Percentiles rank a stretch among this genome's conserved stretches.
Evolutionary conservation across 805 yeast species (phyloP).

Genomic region (Suhomyces sp.): DNA sequence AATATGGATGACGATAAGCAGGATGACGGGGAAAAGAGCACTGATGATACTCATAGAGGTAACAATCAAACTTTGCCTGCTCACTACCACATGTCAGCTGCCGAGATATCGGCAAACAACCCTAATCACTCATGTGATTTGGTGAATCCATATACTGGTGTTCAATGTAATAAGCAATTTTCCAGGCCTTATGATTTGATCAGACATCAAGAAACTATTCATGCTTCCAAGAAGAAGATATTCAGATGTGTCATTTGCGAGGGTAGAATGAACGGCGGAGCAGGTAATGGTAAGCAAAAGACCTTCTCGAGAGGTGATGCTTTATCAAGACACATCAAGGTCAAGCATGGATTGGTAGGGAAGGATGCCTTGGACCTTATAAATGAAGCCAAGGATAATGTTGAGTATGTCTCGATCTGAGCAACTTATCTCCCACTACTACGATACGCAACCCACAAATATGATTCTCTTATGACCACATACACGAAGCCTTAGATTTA

Average conservation of each 20-base stretch:
- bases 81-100: constrained; percentile 21
- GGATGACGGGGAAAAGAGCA: constrained; percentile 5
- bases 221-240: constrained; percentile 44
- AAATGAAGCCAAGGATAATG: constrained; percentile 73
- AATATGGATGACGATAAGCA: constrained; percentile 5
- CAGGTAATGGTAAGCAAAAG: constrained; percentile 48
- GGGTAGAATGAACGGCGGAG: constrained; percentile 44
- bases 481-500: neutral
- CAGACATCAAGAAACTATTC: constrained; percentile 49
- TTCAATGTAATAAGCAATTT: constrained; percentile 71
- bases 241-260: constrained; percentile 47
- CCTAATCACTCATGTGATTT: constrained; percentile 57
- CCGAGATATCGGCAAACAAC: constrained; percentile 31
- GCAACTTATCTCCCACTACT: neutral
- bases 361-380: constrained; percentile 67
- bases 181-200: constrained; percentile 61
- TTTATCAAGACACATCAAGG: constrained; percentile 53
- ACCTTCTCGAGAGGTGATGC: constrained; percentile 49
- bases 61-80: neutral
- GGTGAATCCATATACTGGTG: constrained; percentile 57
- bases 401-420: constrained; percentile 48
- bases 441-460: neutral
- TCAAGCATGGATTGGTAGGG: constrained; percentile 75
- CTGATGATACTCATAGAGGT: constrained; percentile 2
- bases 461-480: neutral